phyloP scores from a whole-genome alignment of 768 basidiomycete genomes.

The Auriculariales sp. region DNA sequence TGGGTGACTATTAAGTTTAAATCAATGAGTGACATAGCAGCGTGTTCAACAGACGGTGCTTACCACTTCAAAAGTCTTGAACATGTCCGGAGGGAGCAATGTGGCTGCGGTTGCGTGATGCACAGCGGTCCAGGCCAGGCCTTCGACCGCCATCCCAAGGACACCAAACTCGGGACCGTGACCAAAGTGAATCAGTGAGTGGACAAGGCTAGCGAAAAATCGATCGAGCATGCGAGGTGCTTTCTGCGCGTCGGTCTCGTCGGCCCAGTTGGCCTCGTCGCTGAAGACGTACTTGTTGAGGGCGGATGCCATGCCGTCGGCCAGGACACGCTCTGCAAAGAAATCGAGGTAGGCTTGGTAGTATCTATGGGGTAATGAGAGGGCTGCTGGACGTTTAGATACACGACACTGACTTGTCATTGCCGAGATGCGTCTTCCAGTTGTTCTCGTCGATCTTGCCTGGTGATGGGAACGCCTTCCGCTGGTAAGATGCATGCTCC shows the following conservation, averaged over 20 bases:
- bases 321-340: constrained; percentile 26
- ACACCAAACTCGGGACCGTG: constrained; percentile 49
- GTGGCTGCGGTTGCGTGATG: constrained; percentile 23
- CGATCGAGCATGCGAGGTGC: constrained; percentile 45
- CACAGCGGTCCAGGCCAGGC: constrained; percentile 41
- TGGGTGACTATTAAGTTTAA: no score
- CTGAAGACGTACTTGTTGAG: constrained; percentile 44
- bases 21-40: no score
- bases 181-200: constrained; percentile 51
- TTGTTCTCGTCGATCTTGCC: constrained; percentile 25
- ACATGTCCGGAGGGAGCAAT: constrained; percentile 18
- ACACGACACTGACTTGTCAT: constrained; percentile 24
- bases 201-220: constrained; percentile 39
- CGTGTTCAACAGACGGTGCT: no score
- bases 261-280: constrained; percentile 21
- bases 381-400: constrained; percentile 8
- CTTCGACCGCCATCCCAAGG: constrained; percentile 47
- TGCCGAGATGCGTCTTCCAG: constrained; percentile 35
- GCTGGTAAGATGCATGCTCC: constrained; percentile 19
- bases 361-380: constrained; percentile 23
- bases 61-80: constrained; percentile 1
- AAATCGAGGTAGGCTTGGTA: constrained; percentile 45
- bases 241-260: constrained; percentile 14
- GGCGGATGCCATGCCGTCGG: constrained; percentile 26
- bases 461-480: constrained; percentile 24